Evolutionary conservation across 352 stramenopile genomes (phyloP).

Genomic region (Globisporangium heterothallicum): DNA sequence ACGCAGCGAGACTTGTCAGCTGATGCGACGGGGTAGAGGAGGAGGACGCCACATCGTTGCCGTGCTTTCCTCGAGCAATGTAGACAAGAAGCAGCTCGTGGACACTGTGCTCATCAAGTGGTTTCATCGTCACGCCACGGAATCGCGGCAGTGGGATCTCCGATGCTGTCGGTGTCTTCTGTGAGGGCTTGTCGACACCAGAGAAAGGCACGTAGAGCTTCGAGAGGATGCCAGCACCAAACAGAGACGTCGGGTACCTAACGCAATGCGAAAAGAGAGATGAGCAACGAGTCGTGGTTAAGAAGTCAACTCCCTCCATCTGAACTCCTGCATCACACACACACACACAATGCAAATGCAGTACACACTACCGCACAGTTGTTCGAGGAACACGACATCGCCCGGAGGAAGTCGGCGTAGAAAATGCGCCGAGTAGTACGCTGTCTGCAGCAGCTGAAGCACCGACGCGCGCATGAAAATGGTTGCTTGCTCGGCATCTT

Average conservation of each 20-base stretch:
- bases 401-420: constrained; percentile 12
- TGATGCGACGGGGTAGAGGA: background rate
- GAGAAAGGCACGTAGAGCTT: constrained; percentile 25
- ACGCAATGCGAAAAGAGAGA: constrained; percentile 7
- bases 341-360: too few species aligned
- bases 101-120: constrained; percentile 18
- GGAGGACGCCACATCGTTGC: background rate
- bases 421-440: constrained; percentile 26
- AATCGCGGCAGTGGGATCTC: background rate
- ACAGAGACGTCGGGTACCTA: constrained; percentile 29
- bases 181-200: background rate
- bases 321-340: too few species aligned
- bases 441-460: constrained; percentile 35
- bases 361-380: constrained; percentile 24
- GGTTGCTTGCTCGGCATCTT: constrained; percentile 1
- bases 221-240: constrained; percentile 22
- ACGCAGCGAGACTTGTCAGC: constrained; percentile 25
- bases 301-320: too few species aligned
- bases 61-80: constrained; percentile 17
- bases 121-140: constrained; percentile 13
- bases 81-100: constrained; percentile 37
- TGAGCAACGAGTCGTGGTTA: background rate
- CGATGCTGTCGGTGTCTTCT: background rate
- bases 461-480: constrained; percentile 32
- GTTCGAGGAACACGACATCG: constrained; percentile 20